Conservation (phyloP, 2,329 filamentous ascomycete genomes). For the Colletotrichum chlorophyti region DNA sequence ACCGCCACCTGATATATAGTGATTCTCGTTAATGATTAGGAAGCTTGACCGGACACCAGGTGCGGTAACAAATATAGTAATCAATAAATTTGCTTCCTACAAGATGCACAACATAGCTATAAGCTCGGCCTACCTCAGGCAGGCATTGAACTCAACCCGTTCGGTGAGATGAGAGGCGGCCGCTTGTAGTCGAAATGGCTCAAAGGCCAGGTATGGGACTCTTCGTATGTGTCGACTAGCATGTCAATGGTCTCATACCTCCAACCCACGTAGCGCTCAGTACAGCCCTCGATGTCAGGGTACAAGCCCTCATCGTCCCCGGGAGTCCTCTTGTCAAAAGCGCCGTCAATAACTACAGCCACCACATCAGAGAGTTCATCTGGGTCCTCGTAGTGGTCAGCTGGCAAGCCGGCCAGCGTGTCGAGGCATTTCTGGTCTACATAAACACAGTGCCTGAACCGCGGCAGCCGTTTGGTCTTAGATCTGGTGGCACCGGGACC, state of each 20-base stretch:
- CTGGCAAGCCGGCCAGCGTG: background rate
- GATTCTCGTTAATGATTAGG: no score
- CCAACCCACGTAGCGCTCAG: conserved; percentile 5
- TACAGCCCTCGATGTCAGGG: conserved; percentile 6
- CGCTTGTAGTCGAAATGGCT: background rate
- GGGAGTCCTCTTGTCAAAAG: background rate
- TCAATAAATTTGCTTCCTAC: background rate
- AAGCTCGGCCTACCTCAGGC: background rate
- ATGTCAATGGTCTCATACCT: background rate
- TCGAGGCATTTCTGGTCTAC: conserved; percentile 2
- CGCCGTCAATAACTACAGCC: background rate
- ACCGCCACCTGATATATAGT: background rate
- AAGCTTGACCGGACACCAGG: background rate
- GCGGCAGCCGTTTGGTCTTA: background rate
- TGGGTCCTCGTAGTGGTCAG: background rate
- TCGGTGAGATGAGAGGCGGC: background rate
- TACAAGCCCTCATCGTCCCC: background rate
- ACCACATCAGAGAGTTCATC: background rate
- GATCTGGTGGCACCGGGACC: background rate
- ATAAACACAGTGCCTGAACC: background rate
- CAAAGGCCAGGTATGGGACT: background rate
- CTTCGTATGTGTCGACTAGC: background rate
- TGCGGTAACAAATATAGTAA: background rate
- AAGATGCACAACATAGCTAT: background rate
- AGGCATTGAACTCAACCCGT: background rate